These are phyloP conservation scores for Cryptococcus depauperatus DNA, from an alignment of 1,284 basidiomycete species.

Conservation along the genomic window DNA sequence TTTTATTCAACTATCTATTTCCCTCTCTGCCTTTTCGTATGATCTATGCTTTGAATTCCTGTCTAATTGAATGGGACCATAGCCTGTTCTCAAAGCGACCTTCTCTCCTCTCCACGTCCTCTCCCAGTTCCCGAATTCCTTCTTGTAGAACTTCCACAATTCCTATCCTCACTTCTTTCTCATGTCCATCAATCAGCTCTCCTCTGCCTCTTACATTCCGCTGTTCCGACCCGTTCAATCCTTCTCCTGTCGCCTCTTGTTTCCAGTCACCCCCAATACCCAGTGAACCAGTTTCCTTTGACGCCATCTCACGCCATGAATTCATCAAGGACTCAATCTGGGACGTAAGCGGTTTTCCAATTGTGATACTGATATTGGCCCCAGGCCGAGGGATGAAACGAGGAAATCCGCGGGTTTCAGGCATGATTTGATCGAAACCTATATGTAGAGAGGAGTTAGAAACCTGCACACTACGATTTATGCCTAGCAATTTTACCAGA, in stretches of 20 bases:
- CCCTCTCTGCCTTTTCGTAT: neutral
- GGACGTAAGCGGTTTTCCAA: slow-evolving; percentile 35
- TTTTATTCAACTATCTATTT: neutral
- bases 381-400: slow-evolving; percentile 36
- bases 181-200: slow-evolving; percentile 20
- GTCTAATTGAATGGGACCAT: slow-evolving; percentile 32
- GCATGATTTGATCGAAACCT: slow-evolving; percentile 87
- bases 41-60: neutral
- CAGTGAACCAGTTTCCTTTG: slow-evolving; percentile 15
- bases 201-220: slow-evolving; percentile 20
- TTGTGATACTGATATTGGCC: slow-evolving; percentile 36
- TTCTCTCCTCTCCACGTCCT: slow-evolving; percentile 37
- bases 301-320: slow-evolving; percentile 26
- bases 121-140: slow-evolving; percentile 30
- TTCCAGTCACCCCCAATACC: slow-evolving; percentile 29
- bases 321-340: slow-evolving; percentile 37
- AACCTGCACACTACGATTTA: neutral
- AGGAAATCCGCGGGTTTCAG: slow-evolving; percentile 56
- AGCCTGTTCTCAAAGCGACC: slow-evolving; percentile 35
- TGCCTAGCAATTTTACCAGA: slow-evolving; percentile 50
- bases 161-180: slow-evolving; percentile 25
- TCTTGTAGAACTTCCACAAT: slow-evolving; percentile 32
- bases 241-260: slow-evolving; percentile 7
- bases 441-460: neutral
- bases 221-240: slow-evolving; percentile 15